Percentiles rank a stretch among this genome's conserved stretches.
phyloP scores from a whole-genome alignment of 225 moss, liverwort and hornwort species.

The Bryoerythrophyllum caledonicum region DNA sequence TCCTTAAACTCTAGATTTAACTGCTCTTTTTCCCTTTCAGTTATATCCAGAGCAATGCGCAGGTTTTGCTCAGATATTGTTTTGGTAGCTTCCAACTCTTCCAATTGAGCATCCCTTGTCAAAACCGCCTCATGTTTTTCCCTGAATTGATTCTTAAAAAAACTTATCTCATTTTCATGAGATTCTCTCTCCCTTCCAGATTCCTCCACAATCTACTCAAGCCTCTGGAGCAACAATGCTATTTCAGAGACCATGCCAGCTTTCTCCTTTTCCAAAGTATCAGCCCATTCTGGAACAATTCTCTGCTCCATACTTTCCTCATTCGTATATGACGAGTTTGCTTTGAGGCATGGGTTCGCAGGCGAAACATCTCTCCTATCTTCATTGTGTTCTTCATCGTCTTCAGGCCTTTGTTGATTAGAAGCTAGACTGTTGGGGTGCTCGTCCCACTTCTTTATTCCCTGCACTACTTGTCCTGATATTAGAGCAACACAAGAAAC shows the following conservation, averaged over 20 bases:
- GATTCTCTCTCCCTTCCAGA: conserved; percentile 37
- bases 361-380: conserved; percentile 21
- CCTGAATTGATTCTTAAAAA: conserved; percentile 26
- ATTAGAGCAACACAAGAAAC: background rate
- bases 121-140: conserved; percentile 31
- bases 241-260: conserved; percentile 35
- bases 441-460: conserved; percentile 26
- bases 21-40: conserved; percentile 32
- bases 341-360: conserved; percentile 12
- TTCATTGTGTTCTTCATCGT: conserved; percentile 29
- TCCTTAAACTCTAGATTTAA: conserved; percentile 31
- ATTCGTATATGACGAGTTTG: conserved; percentile 9
- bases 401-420: conserved; percentile 20
- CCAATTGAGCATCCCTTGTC: conserved; percentile 23
- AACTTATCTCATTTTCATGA: conserved; percentile 35
- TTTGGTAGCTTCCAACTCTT: conserved; percentile 36
- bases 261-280: conserved; percentile 39
- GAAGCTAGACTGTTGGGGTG: conserved; percentile 18
- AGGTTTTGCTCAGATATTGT: conserved; percentile 24
- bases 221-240: conserved; percentile 41
- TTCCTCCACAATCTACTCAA: conserved; percentile 46
- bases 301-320: conserved; percentile 24
- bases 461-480: conserved; percentile 32
- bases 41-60: conserved; percentile 23
- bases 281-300: conserved; percentile 16